phyloP scores from a whole-genome alignment of 176 grass and related monocot genomes.

The Raddia guianensis region DNA sequence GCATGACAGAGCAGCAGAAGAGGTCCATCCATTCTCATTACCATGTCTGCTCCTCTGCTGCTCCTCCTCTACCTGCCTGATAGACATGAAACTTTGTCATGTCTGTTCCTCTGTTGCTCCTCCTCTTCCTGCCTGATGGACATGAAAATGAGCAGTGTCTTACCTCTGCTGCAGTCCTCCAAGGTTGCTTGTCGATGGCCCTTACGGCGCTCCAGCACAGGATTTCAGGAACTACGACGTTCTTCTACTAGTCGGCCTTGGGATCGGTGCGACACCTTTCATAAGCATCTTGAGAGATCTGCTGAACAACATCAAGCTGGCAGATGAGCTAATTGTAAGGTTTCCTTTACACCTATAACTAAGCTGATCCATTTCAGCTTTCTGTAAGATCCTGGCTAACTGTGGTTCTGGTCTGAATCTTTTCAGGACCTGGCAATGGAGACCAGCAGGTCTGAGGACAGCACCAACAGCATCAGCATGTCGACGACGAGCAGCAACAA shows the following conservation, averaged over 20 bases:
- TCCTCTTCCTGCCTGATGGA: not conserved
- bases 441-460: slow-evolving; percentile 65
- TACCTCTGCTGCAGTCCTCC: slow-evolving; percentile 52
- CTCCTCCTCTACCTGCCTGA: not conserved
- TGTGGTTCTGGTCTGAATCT: not conserved
- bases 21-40: slow-evolving; percentile 39
- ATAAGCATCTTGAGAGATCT: slow-evolving; percentile 79
- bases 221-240: slow-evolving; percentile 80
- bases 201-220: slow-evolving; percentile 71
- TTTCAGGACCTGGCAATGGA: slow-evolving; percentile 65
- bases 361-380: not conserved
- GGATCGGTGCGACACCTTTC: slow-evolving; percentile 73
- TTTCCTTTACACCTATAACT: not conserved
- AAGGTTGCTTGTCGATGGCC: slow-evolving; percentile 73
- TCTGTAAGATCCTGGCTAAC: not conserved
- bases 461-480: slow-evolving; percentile 45
- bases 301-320: slow-evolving; percentile 76
- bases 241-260: slow-evolving; percentile 64
- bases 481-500: slow-evolving; percentile 55
- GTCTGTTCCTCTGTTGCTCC: not conserved
- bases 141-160: slow-evolving; percentile 1
- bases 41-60: not conserved
- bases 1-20: slow-evolving; percentile 53
- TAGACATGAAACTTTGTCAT: not conserved
- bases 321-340: slow-evolving; percentile 52